Conservation (phyloP, 768 basidiomycete species). For the Naematelia aurantialba region DNA sequence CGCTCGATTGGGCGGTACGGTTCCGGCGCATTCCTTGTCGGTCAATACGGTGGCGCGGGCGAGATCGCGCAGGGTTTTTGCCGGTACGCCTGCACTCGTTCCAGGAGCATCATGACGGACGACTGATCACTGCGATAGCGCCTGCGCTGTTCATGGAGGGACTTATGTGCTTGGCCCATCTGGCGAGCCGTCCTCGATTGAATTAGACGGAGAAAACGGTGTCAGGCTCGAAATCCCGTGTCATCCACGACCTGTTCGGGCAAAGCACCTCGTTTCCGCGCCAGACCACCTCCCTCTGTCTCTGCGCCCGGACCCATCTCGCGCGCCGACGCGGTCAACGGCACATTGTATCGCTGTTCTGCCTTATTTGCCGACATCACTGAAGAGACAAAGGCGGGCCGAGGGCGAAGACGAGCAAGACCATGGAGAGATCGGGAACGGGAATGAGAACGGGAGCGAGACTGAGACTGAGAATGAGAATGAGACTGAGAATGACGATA, state of each 20-base stretch:
- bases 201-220: neutral
- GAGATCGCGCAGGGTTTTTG: slow-evolving; percentile 85
- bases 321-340: no score
- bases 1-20: slow-evolving; percentile 82
- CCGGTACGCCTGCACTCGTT: no score
- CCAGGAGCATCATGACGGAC: no score
- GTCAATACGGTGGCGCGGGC: slow-evolving; percentile 88
- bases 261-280: slow-evolving; percentile 30
- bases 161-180: slow-evolving; percentile 53
- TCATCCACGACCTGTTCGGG: slow-evolving; percentile 32
- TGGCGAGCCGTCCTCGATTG: slow-evolving; percentile 22
- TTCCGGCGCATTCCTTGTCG: slow-evolving; percentile 81
- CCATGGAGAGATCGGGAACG: neutral
- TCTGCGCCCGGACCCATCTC: slow-evolving; percentile 1
- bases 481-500: slow-evolving; percentile 34
- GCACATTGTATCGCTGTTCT: slow-evolving; percentile 42
- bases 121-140: slow-evolving; percentile 53
- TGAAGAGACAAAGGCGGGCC: slow-evolving; percentile 2
- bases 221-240: slow-evolving; percentile 27
- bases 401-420: slow-evolving; percentile 7
- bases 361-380: slow-evolving; percentile 15
- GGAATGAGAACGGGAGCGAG: neutral
- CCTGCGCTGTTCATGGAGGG: slow-evolving; percentile 67
- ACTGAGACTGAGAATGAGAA: slow-evolving; percentile 7
- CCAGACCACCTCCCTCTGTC: slow-evolving; percentile 25